Evolutionary conservation across 2,329 filamentous ascomycete genomes (phyloP), one percentile per base, ranked within the genome.

Genomic region (Aspergillus pseudoterreus): DNA sequence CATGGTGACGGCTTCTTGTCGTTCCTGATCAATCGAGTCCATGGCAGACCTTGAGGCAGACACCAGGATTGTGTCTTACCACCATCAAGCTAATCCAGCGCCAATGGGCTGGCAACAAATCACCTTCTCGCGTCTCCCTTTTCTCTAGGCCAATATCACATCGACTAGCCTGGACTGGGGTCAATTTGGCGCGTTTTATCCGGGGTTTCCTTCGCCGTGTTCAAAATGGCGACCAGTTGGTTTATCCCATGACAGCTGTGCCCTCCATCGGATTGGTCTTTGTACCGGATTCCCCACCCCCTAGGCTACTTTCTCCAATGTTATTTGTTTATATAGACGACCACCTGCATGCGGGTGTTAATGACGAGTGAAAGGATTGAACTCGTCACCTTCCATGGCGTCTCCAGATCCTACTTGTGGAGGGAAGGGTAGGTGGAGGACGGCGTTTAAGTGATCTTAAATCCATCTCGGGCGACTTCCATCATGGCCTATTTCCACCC

Each of bases 21-120:
- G 8, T 11, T 30, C 27, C 27, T 10, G 22, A 30, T 30, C 27
- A 30, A 11, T 30, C 27, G 27, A 30, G 27, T 30, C 27, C 27
- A 8, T 30, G 27, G 11, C 27, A 1, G 27, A 10, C 27, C 27
- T 9, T 1, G 9, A 30, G 27, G 27, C 27, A 38, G 35, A 6
- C 14, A 38, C 2, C 14, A 38, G 35, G 35, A 38, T 10, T n/a
- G 14, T 12, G 17, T 30, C 33, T 32, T 24, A 47, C 32, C 19
- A 36, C n/a, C 10, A 33, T 19, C 38, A 43, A 47, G 46, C 49
- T 54, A 56, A 57, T 52, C 49, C 52, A 56, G 56, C 35, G 56
- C 59, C 60, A 58, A 54, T 49, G 56, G 55, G 45, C 53, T 59
- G 60, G 60, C 58, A 59, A 54, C 58, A 45, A 61, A 63, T 63